A percentile compares a stretch with the other conserved stretches of the same genome.
Evolutionary conservation across 495 filamentous ascomycete genomes (phyloP).

Genomic region (Bacidia gigantensis): DNA sequence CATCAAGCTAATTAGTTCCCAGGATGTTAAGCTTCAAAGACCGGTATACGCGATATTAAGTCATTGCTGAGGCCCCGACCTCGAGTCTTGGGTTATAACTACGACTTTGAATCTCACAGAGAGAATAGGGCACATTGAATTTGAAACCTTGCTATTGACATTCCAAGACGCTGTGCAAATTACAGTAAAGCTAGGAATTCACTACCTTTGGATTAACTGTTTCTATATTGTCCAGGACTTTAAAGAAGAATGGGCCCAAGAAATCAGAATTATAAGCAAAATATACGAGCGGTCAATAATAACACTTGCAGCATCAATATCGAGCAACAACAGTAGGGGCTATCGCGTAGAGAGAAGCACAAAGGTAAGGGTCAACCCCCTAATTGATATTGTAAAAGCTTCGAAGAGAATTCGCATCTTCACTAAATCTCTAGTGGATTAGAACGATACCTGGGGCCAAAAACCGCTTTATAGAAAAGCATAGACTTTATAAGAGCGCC

Average conservation of each 20-base stretch:
- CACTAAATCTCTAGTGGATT: too few species aligned
- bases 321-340: neutral
- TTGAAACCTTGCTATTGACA: constrained; percentile 1
- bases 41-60: neutral
- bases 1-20: neutral
- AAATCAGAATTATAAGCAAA: constrained; percentile 13
- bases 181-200: constrained; percentile 10
- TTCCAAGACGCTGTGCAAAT: constrained; percentile 16
- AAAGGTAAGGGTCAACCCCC: neutral
- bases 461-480: too few species aligned
- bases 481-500: neutral
- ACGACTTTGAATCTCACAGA: neutral
- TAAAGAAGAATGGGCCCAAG: constrained; percentile 15
- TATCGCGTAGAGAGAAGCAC: neutral
- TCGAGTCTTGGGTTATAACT: neutral
- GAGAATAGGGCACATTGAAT: neutral
- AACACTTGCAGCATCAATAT: constrained; percentile 10
- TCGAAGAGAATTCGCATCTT: neutral
- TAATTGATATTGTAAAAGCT: neutral
- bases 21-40: neutral
- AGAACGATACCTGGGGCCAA: too few species aligned
- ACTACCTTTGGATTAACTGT: constrained; percentile 21
- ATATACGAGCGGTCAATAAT: constrained; percentile 15
- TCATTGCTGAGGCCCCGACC: neutral
- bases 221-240: constrained; percentile 21